Evolutionary conservation across 2,329 filamentous ascomycete genomes (phyloP), one percentile per base, ranked within the genome.

Genomic region (Sporothrix pallida): DNA sequence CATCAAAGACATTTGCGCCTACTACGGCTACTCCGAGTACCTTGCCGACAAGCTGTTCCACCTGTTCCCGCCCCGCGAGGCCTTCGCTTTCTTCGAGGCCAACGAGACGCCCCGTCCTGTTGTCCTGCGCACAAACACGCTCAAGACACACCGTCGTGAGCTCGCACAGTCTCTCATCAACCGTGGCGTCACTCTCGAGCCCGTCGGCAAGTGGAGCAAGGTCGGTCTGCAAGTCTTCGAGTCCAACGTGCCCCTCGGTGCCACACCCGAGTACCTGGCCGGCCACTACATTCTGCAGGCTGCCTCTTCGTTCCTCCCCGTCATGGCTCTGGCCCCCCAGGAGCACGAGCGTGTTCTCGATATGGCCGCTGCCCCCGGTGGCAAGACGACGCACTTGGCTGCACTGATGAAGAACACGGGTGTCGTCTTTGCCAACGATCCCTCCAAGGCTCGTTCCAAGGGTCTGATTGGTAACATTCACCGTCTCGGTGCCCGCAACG

Each of bases 231-330:
- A 99, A 82, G 90, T 99, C 75, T 99, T 99, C 81, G 96, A 99
- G 83, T 93, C 92, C 74, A 92, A 91, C 75, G 86, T 89, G 5
- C 94, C 94, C 2, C 88, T 98, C 0, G 95, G 95, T 87, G 96
- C 96, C 42, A 99, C 96, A 0, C 96, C 96, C 10, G 96, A 99
- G 83, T 99, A 99, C 82, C 89, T 99, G 13, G 95, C 95, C 17
- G 96, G 96, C 20, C 94, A 99, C 83, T 99, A 99, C 85, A 98
- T 99, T 78, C 88, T 99, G 13, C 96, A 99, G 85, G 96, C 96
- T 0, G 96, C 96, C 0, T 97, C 93, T 6, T 98, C 95, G 20
- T 99, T 99, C 86, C 87, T 99, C 69, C 96, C 96, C 76, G 96
- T 98, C 79, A 98, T 99, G 94, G 95, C 96, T 10, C 88, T 99